Conservation (phyloP, 768 basidiomycete genomes). For the Solioccasus polychromus region DNA sequence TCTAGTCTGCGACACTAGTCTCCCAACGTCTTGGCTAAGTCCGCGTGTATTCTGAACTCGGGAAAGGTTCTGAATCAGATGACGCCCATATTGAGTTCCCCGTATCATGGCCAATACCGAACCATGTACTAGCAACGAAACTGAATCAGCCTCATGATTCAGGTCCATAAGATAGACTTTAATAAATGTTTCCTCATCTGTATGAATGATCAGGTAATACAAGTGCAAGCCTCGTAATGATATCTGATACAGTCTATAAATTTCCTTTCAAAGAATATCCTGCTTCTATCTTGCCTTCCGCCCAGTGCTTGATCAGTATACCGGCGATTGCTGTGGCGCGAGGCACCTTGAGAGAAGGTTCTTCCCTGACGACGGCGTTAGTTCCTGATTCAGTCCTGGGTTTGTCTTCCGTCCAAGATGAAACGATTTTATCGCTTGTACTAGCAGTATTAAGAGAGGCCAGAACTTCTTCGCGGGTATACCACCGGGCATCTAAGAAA, state of each 20-base stretch:
- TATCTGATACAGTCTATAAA: conserved; percentile 31
- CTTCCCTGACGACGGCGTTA: conserved; percentile 27
- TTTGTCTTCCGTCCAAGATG: conserved; percentile 22
- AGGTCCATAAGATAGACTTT: too few relatives aligned
- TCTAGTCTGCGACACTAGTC: too few relatives aligned
- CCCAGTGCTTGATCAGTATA: conserved; percentile 83
- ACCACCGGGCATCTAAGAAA: conserved; percentile 84
- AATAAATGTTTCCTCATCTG: not conserved
- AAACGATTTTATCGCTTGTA: conserved; percentile 25
- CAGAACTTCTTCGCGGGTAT: conserved; percentile 68
- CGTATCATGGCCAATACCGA: too few relatives aligned
- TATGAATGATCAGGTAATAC: too few relatives aligned
- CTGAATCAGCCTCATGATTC: not conserved
- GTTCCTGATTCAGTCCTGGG: conserved; percentile 14
- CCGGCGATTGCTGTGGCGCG: conserved; percentile 78
- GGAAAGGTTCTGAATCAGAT: too few relatives aligned
- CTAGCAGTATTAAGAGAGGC: conserved; percentile 45
- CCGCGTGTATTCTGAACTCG: too few relatives aligned
- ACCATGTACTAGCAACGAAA: too few relatives aligned
- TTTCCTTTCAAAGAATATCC: conserved; percentile 41
- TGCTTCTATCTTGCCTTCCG: conserved; percentile 51
- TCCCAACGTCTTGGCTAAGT: too few relatives aligned
- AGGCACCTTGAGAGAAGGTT: conserved; percentile 70
- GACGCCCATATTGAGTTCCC: too few relatives aligned
- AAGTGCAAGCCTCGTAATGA: too few relatives aligned